Evolutionary conservation across 768 basidiomycete species (phyloP), one percentile per base, ranked within the genome.

Genomic region (Lentinula sp.): DNA sequence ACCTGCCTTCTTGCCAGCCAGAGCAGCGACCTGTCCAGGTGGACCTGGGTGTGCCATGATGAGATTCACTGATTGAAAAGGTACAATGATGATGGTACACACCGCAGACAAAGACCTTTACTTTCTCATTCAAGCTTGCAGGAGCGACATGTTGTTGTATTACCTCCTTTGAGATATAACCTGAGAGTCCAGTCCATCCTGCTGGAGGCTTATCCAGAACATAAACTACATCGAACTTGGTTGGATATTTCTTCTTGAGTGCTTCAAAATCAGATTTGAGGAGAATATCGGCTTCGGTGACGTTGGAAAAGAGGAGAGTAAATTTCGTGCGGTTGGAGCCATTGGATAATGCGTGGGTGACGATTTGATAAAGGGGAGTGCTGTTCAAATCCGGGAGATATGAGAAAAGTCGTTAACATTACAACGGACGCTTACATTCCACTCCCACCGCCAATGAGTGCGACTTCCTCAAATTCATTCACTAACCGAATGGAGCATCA

Each of bases 51-150:
- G 21, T 35, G 5, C 11, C 53, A 18, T 13, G 18, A 55, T 37
- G 39, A 55, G n/a, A 4, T 23, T 40, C 23, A 5, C 13, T 23
- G 62, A 28, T 55, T 46, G 18, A 49, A 61, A 31, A 54, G 18
- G 60, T 28, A 35, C n/a, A 7, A 37, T 16, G 13, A 71, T 85
- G 65, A 5, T 5, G 28, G 10, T 35, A 51, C 50, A 51, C 74
- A 86, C 93, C 95, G 69, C 95, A 98, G 23, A 98, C 75, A 70
- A 95, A 91, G 60, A 95, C 74, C 78, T 95, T 95, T 67, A 93
- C 80, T 75, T 94, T 95, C 61, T 91, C 85, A 7, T 80, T 82
- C 15, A 85, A 71, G 9, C 78, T 76, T 21, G 90, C 73, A 0
- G 87, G 78, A 1, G 86, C 81, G 63, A 95, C 79, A 68, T 93